Evolutionary conservation across 345 rosid species (phyloP).

Genomic region (Aethionema arabicum): DNA sequence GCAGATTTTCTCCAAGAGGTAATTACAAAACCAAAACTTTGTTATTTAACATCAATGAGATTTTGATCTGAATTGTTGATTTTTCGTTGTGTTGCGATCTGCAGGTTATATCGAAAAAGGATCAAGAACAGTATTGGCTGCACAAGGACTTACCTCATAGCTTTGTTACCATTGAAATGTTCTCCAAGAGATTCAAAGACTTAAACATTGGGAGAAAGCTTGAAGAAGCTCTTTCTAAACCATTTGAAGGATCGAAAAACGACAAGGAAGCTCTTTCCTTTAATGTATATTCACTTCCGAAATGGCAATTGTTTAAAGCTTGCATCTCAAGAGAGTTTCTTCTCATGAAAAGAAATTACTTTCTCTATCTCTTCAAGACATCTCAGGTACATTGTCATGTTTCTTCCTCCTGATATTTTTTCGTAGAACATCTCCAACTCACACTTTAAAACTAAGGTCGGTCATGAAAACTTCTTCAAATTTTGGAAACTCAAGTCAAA

Average conservation of each 20-base stretch:
- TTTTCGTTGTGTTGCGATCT: neutral
- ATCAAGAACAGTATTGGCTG: slow-evolving; percentile 62
- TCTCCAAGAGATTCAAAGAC: slow-evolving; percentile 43
- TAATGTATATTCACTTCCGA: slow-evolving; percentile 42
- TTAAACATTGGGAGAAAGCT: slow-evolving; percentile 39
- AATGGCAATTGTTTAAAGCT: slow-evolving; percentile 55
- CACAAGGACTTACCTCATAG: slow-evolving; percentile 32
- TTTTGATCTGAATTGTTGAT: neutral
- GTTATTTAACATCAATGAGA: neutral
- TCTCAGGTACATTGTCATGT: slow-evolving; percentile 39
- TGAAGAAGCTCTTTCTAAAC: slow-evolving; percentile 36
- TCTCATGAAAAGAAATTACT: slow-evolving; percentile 61
- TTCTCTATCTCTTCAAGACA: slow-evolving; percentile 52
- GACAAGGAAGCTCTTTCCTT: slow-evolving; percentile 47
- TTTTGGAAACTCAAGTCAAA: too few relatives aligned
- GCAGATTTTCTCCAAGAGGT: slow-evolving; percentile 73
- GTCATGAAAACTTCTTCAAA: too few relatives aligned
- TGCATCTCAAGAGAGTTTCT: slow-evolving; percentile 62
- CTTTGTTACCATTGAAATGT: slow-evolving; percentile 44
- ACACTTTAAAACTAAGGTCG: too few relatives aligned
- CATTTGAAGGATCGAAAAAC: slow-evolving; percentile 41
- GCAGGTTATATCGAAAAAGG: slow-evolving; percentile 65
- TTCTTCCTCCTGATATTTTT: neutral
- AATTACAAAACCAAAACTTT: neutral
- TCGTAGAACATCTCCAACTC: neutral